Base-by-base conservation (phyloP, 1,284 basidiomycete genomes). In the Coniferiporia weirii region DNA sequence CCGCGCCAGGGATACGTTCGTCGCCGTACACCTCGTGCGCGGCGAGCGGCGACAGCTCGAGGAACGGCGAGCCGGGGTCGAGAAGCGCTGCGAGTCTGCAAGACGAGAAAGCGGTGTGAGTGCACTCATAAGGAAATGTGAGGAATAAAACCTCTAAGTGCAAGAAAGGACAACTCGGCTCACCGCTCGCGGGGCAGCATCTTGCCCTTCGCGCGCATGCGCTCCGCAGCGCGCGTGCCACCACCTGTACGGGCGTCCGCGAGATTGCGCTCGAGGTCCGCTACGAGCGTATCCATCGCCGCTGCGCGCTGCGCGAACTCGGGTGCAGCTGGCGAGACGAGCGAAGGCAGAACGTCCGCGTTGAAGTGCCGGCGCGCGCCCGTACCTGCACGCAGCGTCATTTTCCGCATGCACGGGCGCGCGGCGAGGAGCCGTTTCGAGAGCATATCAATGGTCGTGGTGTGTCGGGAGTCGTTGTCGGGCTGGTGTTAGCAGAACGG, bases 51-150 rank as follows among this genome's bases (percentile, higher is more conserved):
- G 91, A 94, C 4, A 98, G 79, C 70, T 98, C 95, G 27, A 98
- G 75, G 71, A 97, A 98, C 0, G 95, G 93, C 9, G 91, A 89
- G 67, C 89, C 84, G 7, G 90, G 87, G 71, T 98, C 95, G 35
- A 98, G 74, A 13, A 98, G 75, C 5, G 81, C 72, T 2, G 81
- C 75, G 15, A 91, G 74, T 61, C 87, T 87, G 60, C 36, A 40
- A 52, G 50, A 13, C 27, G 7, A 55, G 32, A 50, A 32, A 22
- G 19, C 46, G 17, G 15, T 40, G 38, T 40, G 8, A 12, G 15
- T 40, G 15, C 38, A 40, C 38, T 2, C 38, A 40, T 7, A 40
- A 12, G 2, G 12, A 2, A 40, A 40, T 40, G 12, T 10, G 12
- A 3, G 38, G 12, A 40, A 32, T 43, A 13, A 19, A 43, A 35